Conservation (phyloP, 2,329 filamentous ascomycete genomes). For the Ceratocystis albifundus region DNA sequence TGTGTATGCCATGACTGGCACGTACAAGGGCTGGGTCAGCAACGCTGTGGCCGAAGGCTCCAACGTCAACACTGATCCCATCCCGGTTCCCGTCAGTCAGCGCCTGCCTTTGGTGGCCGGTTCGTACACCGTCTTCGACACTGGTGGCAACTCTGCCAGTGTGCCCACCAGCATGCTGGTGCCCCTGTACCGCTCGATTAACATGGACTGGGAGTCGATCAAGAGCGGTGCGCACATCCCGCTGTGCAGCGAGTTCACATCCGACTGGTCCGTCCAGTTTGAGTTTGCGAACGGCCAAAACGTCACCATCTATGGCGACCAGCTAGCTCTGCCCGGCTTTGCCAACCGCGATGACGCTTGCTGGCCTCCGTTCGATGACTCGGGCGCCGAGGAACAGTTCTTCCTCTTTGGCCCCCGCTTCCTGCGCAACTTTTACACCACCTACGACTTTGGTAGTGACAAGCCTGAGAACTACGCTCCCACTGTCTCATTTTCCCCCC, state of each 20-base stretch:
- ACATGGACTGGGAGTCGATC: constrained; percentile 31
- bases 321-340: constrained; percentile 30
- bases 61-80: constrained; percentile 24
- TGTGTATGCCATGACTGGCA: constrained; percentile 24
- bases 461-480: constrained; percentile 22
- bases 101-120: constrained; percentile 10
- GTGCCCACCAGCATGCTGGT: constrained; percentile 27
- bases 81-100: constrained; percentile 23
- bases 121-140: constrained; percentile 29
- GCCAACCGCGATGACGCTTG: constrained; percentile 30
- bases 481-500: constrained; percentile 25
- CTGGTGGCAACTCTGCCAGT: constrained; percentile 27
- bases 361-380: constrained; percentile 31
- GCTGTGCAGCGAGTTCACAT: constrained; percentile 31
- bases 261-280: constrained; percentile 30
- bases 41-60: constrained; percentile 9
- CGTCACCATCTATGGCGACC: constrained; percentile 29
- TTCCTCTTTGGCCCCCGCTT: constrained; percentile 29
- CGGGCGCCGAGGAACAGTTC: constrained; percentile 25
- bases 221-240: constrained; percentile 27
- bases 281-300: constrained; percentile 27
- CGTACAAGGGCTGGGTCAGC: constrained; percentile 3
- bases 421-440: constrained; percentile 30
- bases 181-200: constrained; percentile 29
- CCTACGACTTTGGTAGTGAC: constrained; percentile 29